These are phyloP conservation scores for Metschnikowia lochheadii DNA, from an alignment of 805 yeast genomes.

Conservation along the genomic window DNA sequence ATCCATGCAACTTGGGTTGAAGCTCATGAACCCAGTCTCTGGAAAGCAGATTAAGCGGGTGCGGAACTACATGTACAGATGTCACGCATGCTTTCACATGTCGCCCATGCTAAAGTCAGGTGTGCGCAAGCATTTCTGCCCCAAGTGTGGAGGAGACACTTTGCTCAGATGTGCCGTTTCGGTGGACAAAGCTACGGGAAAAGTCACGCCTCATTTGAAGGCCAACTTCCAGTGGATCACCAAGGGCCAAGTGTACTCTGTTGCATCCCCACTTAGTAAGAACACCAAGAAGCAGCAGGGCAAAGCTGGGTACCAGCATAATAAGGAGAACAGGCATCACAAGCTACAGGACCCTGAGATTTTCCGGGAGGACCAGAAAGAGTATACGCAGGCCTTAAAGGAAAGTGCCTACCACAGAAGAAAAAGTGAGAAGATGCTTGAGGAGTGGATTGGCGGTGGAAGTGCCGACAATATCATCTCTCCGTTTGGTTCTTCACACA, in stretches of 20 bases:
- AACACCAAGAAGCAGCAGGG: conserved; percentile 69
- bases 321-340: conserved; percentile 55
- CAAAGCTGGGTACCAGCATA: conserved; percentile 75
- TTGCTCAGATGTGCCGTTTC: conserved; percentile 87
- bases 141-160: conserved; percentile 93
- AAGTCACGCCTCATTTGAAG: conserved; percentile 82
- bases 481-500: conserved; percentile 61
- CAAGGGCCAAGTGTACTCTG: conserved; percentile 75
- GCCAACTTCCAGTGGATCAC: conserved; percentile 90
- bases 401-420: conserved; percentile 84
- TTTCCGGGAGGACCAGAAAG: conserved; percentile 90
- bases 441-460: conserved; percentile 94
- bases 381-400: conserved; percentile 81
- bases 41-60: conserved; percentile 84
- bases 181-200: conserved; percentile 73
- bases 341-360: conserved; percentile 46
- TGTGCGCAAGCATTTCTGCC: conserved; percentile 81
- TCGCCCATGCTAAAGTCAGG: conserved; percentile 75
- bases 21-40: conserved; percentile 75
- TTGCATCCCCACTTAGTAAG: conserved; percentile 86
- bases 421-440: conserved; percentile 78
- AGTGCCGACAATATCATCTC: conserved; percentile 82
- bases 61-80: conserved; percentile 88
- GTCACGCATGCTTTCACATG: conserved; percentile 93
- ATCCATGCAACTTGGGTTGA: conserved; percentile 83